Evolutionary conservation across 441 rosid species (phyloP).

Genomic region (Pelargonium citronellum): DNA sequence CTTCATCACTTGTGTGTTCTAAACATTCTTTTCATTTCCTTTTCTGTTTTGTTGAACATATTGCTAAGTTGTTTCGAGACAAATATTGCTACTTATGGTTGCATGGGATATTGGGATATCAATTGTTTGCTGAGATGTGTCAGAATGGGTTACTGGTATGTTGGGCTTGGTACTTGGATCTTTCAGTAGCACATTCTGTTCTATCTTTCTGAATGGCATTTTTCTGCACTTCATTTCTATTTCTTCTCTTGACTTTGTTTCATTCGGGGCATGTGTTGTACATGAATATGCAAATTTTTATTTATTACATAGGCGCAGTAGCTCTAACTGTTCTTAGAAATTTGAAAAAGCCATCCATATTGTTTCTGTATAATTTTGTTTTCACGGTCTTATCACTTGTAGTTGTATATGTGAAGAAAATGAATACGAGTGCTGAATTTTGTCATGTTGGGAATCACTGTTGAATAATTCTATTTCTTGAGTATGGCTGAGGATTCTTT

Average conservation of each 20-base stretch:
- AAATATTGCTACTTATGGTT: neutral
- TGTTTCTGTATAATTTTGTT: neutral
- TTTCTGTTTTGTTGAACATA: no score
- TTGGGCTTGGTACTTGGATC: no score
- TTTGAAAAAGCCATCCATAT: neutral
- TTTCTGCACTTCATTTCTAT: neutral
- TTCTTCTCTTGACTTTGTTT: neutral
- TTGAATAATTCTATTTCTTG: neutral
- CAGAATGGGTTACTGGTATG: no score
- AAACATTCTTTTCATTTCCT: no score
- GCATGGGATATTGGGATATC: no score
- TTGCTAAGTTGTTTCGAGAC: neutral
- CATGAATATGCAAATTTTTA: neutral
- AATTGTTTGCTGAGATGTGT: no score
- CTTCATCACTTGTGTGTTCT: no score
- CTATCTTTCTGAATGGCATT: neutral
- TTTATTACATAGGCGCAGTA: neutral
- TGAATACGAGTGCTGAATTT: conserved; percentile 5
- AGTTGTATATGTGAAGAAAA: neutral
- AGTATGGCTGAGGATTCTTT: neutral
- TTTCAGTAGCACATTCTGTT: no score
- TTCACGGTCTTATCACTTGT: neutral
- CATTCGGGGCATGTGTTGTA: neutral
- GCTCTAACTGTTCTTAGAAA: neutral
- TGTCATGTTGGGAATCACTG: neutral